A percentile compares a stretch with the other conserved stretches of the same genome.
phyloP scores from a whole-genome alignment of 2,329 filamentous ascomycete genomes.

The Botrytis pseudocinerea region DNA sequence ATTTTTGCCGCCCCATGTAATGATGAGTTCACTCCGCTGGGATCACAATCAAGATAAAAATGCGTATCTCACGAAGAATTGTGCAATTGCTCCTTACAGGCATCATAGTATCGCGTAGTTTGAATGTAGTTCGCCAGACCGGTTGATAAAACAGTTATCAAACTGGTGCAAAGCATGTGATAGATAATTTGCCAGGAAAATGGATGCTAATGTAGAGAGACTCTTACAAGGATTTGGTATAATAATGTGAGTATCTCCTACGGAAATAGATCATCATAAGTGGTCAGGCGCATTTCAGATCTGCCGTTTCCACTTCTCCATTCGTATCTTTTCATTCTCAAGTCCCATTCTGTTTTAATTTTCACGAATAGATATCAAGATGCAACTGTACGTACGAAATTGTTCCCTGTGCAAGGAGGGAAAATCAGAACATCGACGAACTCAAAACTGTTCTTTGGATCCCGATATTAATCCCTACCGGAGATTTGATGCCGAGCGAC shows the following conservation, averaged over 20 bases:
- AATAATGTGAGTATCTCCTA: background rate
- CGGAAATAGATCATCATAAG: background rate
- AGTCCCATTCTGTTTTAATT: no score
- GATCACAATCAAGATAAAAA: background rate
- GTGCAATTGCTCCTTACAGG: background rate
- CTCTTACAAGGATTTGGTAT: background rate
- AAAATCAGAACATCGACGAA: background rate
- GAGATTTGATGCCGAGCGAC: no score
- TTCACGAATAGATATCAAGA: background rate
- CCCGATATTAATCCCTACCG: background rate
- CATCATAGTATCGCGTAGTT: background rate
- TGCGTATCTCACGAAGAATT: background rate
- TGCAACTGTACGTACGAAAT: background rate
- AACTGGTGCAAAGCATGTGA: background rate
- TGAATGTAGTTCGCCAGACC: background rate
- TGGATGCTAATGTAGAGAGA: background rate
- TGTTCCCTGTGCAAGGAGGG: background rate
- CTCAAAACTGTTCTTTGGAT: background rate
- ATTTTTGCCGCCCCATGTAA: background rate
- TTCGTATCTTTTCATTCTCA: background rate
- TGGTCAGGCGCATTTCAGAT: background rate
- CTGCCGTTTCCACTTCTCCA: background rate
- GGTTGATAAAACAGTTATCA: background rate
- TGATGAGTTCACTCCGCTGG: background rate
- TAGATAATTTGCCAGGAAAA: fast-evolving